Conservation (phyloP, 139 green algal species). For the Tetraselmis chui region DNA sequence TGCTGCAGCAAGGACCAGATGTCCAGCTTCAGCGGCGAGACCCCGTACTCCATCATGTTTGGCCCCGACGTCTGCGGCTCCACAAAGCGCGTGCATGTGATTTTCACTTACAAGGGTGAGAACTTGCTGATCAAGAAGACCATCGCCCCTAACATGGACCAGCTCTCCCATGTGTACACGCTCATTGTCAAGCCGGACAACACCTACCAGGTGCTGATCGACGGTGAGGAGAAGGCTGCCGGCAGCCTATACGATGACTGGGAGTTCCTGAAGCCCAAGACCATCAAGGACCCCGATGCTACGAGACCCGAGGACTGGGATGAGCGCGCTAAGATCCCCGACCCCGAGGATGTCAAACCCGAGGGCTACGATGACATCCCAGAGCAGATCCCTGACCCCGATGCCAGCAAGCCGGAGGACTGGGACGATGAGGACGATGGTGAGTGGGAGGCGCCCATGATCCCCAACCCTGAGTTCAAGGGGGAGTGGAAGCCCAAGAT, state of each 20-base stretch:
- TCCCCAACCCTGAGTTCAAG: conserved; percentile 87
- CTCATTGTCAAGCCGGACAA: conserved; percentile 67
- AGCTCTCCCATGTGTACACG: conserved; percentile 69
- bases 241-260: conserved; percentile 75
- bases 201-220: conserved; percentile 58
- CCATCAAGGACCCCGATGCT: conserved; percentile 77
- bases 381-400: conserved; percentile 75
- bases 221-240: conserved; percentile 57
- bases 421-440: conserved; percentile 96
- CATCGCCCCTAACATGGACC: conserved; percentile 22
- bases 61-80: conserved; percentile 95
- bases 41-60: conserved; percentile 98
- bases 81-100: conserved; percentile 49
- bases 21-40: conserved; percentile 32
- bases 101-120: conserved; percentile 49
- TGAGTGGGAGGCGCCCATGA: conserved; percentile 78
- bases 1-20: conserved; percentile 25
- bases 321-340: conserved; percentile 59
- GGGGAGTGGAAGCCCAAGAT: conserved; percentile 78
- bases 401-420: conserved; percentile 74
- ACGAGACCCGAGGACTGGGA: conserved; percentile 89
- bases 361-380: conserved; percentile 64
- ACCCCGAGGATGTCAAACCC: conserved; percentile 75
- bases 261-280: conserved; percentile 74
- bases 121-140: conserved; percentile 31